Evolutionary conservation across 2,329 filamentous ascomycete genomes (phyloP).

Genomic region (Claviceps maximensis): DNA sequence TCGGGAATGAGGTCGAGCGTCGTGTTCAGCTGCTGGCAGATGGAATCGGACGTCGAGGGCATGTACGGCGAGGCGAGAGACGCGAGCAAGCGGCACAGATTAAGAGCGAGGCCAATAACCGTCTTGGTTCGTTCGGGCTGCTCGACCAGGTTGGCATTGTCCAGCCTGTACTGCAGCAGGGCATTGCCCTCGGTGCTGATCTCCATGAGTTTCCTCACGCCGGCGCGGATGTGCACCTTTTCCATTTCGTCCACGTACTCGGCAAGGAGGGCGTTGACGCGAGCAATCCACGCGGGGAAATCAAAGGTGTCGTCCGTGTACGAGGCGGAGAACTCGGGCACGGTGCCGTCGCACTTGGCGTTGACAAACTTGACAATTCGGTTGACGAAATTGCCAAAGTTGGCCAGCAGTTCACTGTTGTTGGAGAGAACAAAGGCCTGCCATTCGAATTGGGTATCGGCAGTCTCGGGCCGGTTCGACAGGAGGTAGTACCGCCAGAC

Average conservation of each 20-base stretch:
- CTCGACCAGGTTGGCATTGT: slow-evolving; percentile 41
- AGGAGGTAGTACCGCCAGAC: slow-evolving; percentile 93
- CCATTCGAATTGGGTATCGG: slow-evolving; percentile 87
- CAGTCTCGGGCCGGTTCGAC: slow-evolving; percentile 70
- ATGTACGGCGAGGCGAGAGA: slow-evolving; percentile 73
- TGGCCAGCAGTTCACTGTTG: slow-evolving; percentile 76
- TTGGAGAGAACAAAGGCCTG: slow-evolving; percentile 67
- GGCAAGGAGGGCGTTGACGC: slow-evolving; percentile 45
- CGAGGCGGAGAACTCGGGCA: slow-evolving; percentile 48
- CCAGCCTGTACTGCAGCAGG: slow-evolving; percentile 38
- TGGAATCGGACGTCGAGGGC: slow-evolving; percentile 61
- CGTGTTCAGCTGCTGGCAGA: slow-evolving; percentile 59
- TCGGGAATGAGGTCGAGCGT: slow-evolving; percentile 39
- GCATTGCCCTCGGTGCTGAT: slow-evolving; percentile 46
- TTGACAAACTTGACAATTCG: slow-evolving; percentile 64
- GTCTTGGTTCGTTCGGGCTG: slow-evolving; percentile 40
- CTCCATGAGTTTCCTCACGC: slow-evolving; percentile 50
- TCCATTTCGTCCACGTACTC: slow-evolving; percentile 58
- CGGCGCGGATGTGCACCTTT: slow-evolving; percentile 55
- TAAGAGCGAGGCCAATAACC: slow-evolving; percentile 67
- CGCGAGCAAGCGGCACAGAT: slow-evolving; percentile 71
- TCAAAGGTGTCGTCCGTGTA: slow-evolving; percentile 42
- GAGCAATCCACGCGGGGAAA: slow-evolving; percentile 11
- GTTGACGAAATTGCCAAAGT: slow-evolving; percentile 64
- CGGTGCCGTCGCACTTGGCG: slow-evolving; percentile 56